phyloP scores from a whole-genome alignment of 2,329 filamentous ascomycete species.

The Fonsecaea erecta region DNA sequence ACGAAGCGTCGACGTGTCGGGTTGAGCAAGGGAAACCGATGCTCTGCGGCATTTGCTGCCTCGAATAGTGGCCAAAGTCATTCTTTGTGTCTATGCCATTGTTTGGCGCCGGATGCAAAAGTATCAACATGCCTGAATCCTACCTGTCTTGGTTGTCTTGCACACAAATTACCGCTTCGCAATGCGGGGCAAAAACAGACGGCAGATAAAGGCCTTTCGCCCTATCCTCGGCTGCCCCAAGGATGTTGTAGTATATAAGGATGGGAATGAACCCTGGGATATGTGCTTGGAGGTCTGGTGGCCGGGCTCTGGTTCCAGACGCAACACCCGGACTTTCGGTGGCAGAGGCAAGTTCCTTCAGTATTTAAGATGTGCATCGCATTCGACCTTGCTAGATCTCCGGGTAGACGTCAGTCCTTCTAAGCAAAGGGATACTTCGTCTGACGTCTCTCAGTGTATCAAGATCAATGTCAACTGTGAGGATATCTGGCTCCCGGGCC shows the following conservation, averaged over 20 bases:
- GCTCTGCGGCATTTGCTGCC: background rate
- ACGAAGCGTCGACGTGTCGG: background rate
- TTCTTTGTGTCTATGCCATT: background rate
- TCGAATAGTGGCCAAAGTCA: background rate
- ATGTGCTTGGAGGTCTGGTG: background rate
- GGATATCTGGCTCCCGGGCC: constrained; percentile 50
- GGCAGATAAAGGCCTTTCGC: too few species aligned
- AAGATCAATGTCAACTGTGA: constrained; percentile 60
- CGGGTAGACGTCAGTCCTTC: constrained; percentile 59
- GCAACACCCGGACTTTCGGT: background rate
- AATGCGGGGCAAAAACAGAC: too few species aligned
- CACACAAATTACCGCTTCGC: background rate
- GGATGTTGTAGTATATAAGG: too few species aligned
- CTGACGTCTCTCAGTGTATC: constrained; percentile 57
- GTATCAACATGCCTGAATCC: background rate
- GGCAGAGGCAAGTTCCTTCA: background rate
- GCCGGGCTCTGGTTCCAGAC: background rate
- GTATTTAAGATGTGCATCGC: background rate
- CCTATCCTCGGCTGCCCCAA: too few species aligned
- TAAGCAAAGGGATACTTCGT: constrained; percentile 61
- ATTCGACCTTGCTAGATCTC: constrained; percentile 43
- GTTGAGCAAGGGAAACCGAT: background rate
- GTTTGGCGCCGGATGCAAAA: background rate
- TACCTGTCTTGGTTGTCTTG: background rate
- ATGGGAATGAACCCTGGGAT: background rate